Base-by-base conservation (phyloP, 2,329 filamentous ascomycete genomes). In the Neonectria coccinea region DNA sequence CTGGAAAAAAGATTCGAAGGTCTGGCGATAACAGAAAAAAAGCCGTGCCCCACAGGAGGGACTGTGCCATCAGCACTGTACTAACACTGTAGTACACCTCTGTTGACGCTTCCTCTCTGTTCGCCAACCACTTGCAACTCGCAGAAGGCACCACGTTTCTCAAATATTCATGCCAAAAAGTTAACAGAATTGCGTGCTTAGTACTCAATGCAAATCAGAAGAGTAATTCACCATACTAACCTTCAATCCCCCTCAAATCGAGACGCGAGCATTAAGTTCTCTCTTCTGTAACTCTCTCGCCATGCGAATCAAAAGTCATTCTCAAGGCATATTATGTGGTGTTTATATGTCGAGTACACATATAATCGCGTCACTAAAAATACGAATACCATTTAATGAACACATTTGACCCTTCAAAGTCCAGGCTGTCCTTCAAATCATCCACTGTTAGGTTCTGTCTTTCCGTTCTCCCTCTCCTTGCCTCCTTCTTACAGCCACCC, bases 11-110 rank as follows among this genome's bases (percentile, higher is more conserved):
- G 27, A 50, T 56, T 63, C 27, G 33, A 27, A 58, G 44, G 11
- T 25, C 27, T 18, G 54, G 62, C 50, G 54, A 66, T 63, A 57
- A 53, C 61, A 62, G 64, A 72, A 71, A 73, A 73, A 71, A 71
- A 71, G 67, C 62, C 54, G 8, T 5, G 61, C 20, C 56, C 70
- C 70, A 73, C 44, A 62, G 16, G 14, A 6, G 2, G 3, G 1
- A 50, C 69, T 20, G 67, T 70, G 16, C 29, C 59, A 67, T 71
- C 67, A 10, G 1, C 0, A 0, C 0, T 3, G 2, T 18, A 27
- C 41, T 20, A 4, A 7, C 64, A 71, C 68, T 59, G 57, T 6
- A 11, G 8, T 4, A 5, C 10, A 14, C 11, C 10, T n/a, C 2
- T 27, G 7, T 11, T 18, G 4, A 50, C 31, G 47, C 47, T 31